Base-by-base conservation (phyloP, 2,329 filamentous ascomycete species). In the Polychaeton citri region DNA sequence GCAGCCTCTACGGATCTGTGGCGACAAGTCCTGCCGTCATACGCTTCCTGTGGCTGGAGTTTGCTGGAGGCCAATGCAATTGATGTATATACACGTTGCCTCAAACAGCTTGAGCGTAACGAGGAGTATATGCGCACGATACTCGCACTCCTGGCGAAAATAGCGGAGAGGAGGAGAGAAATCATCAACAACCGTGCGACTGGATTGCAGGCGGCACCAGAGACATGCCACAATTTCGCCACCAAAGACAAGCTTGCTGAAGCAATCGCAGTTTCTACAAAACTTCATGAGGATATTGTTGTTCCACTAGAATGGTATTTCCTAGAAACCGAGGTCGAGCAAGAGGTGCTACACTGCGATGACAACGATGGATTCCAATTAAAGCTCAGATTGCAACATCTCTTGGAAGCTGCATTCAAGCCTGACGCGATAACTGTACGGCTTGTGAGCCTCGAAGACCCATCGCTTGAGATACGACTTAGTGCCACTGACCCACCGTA, bases 41-140 rank as follows among this genome's bases (percentile, higher is more conserved):
- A 90, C 47, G 80, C 79, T 0, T 75, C 79, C 38, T 76, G 72
- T 38, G 74, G 78, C 32, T 96, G 90, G 87, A 76, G 72, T 36
- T 64, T 79, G 1, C 66, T 94, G 9, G 86, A 96, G 52, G 65
- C 85, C 3, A 80, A 80, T 1, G 82, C 94, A 71, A 69, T 96
- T 5, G 74, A 83, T 44, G 80, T 95, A 69, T 90, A 95, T 54
- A 74, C 82, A 1, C 72, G 74, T 33, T 96, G 87, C 55, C 68
- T 98, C 19, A 79, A 81, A 44, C 72, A 83, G 47, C 69, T 94
- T 19, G 68, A 80, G 33, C 74, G 76, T 10, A 76, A 76, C 40
- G 81, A 88, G 35, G 84, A 93, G 42, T 92, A 86, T 49, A 76
- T 87, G 12, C 73, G 74, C 17, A 77, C 82, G 6, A 69, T 84